phyloP scores from a whole-genome alignment of 2,329 filamentous ascomycete species.

The Berkeleyomyces rouxiae region DNA sequence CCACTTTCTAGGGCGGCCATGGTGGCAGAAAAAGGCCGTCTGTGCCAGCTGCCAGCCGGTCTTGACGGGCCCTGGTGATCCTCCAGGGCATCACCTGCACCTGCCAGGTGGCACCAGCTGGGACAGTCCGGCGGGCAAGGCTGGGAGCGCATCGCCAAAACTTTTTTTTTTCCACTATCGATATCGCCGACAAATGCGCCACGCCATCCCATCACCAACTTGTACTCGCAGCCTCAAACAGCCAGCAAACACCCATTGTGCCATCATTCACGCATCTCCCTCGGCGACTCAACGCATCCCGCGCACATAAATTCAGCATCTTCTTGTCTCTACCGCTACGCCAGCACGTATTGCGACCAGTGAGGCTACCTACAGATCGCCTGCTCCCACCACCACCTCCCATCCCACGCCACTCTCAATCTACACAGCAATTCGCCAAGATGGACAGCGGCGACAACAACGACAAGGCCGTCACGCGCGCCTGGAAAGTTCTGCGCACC shows the following conservation, averaged over 20 bases:
- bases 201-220: neutral
- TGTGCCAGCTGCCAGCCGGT: no score
- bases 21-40: no score
- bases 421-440: constrained; percentile 6
- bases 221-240: neutral
- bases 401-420: neutral
- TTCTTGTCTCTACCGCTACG: no score
- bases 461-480: constrained; percentile 39
- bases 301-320: no score
- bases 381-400: neutral
- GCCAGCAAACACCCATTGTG: no score
- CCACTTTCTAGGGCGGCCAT: no score
- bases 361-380: neutral
- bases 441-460: constrained; percentile 27
- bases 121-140: constrained; percentile 2
- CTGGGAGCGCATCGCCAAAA: constrained; percentile 8
- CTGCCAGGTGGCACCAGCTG: neutral
- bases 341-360: neutral
- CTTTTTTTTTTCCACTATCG: constrained; percentile 12
- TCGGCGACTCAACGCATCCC: no score
- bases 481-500: constrained; percentile 90
- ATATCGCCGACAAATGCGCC: neutral
- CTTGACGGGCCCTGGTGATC: no score
- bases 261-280: no score
- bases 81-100: neutral